A percentile compares a stretch with the other conserved stretches of the same genome.
phyloP scores from a whole-genome alignment of 2,329 filamentous ascomycete genomes.

The Aspergillus sp. region DNA sequence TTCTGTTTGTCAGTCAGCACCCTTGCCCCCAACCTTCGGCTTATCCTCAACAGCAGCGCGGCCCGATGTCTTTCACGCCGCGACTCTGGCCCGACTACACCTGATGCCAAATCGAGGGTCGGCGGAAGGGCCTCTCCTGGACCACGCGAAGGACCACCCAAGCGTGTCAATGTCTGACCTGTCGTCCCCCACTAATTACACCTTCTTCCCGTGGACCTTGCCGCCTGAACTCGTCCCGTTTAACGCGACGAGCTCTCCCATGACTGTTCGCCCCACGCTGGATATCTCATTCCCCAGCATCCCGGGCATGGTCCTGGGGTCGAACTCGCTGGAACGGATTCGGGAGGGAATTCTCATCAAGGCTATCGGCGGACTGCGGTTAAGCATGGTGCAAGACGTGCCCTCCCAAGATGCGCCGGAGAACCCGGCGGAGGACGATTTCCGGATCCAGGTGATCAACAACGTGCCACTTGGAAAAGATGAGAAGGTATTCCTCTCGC shows the following conservation, averaged over 20 bases:
- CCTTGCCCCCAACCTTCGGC: conserved; percentile 61
- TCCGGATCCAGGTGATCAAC: conserved; percentile 72
- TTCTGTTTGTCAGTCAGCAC: conserved; percentile 66
- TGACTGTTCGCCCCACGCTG: conserved; percentile 70
- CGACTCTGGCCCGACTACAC: conserved; percentile 78
- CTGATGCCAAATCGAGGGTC: conserved; percentile 63
- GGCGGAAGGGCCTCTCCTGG: conserved; percentile 56
- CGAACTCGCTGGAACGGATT: conserved; percentile 56
- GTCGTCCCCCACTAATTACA: conserved; percentile 70
- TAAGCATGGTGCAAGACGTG: conserved; percentile 51
- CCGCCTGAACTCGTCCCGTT: conserved; percentile 71
- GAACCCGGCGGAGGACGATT: conserved; percentile 34
- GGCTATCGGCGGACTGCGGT: conserved; percentile 58
- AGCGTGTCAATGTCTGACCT: conserved; percentile 56
- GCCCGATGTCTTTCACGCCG: conserved; percentile 82
- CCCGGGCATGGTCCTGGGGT: conserved; percentile 48
- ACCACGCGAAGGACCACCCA: conserved; percentile 55
- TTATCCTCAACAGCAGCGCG: conserved; percentile 79
- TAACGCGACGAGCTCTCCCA: conserved; percentile 73
- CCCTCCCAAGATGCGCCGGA: conserved; percentile 24
- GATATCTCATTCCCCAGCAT: conserved; percentile 65
- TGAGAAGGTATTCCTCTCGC: conserved; percentile 78
- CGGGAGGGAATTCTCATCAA: conserved; percentile 61
- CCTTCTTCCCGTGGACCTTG: conserved; percentile 90
- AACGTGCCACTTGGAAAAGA: conserved; percentile 80